Conservation (phyloP, 768 basidiomycete species). For the Coprinopsis marcescibilis region DNA sequence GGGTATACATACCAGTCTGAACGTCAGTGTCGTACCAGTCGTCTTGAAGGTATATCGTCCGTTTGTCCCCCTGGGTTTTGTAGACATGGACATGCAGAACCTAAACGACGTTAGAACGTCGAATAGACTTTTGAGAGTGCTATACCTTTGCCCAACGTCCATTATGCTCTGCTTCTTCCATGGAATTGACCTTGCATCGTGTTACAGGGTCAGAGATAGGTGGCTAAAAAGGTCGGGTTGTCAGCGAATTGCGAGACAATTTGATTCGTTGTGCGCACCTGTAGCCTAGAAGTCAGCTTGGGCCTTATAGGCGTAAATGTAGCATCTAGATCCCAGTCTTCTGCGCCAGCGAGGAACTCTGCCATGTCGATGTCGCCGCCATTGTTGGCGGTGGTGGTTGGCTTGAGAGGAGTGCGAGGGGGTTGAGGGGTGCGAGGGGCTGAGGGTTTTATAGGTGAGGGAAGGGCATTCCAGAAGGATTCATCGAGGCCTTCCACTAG, state of each 20-base stretch:
- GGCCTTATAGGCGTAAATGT: slow-evolving; percentile 48
- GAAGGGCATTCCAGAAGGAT: slow-evolving; percentile 3
- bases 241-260: slow-evolving; percentile 8
- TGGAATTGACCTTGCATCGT: slow-evolving; percentile 49
- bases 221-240: slow-evolving; percentile 13
- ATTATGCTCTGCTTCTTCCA: slow-evolving; percentile 30
- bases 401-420: too few species aligned
- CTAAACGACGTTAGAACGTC: slow-evolving; percentile 26
- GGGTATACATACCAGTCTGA: slow-evolving; percentile 41
- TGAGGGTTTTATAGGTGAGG: slow-evolving; percentile 1
- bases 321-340: slow-evolving; percentile 65
- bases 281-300: slow-evolving; percentile 15
- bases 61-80: slow-evolving; percentile 25
- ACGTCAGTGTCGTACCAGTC: slow-evolving; percentile 73
- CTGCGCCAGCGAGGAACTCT: slow-evolving; percentile 56
- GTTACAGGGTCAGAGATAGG: slow-evolving; percentile 34
- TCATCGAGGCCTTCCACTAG: slow-evolving; percentile 8
- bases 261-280: not conserved
- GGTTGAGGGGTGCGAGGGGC: too few species aligned
- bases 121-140: not conserved
- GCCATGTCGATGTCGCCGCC: slow-evolving; percentile 32
- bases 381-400: not conserved
- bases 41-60: slow-evolving; percentile 59
- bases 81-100: slow-evolving; percentile 45
- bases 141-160: slow-evolving; percentile 22